Conservation (phyloP, 345 rosid genomes). For the Turnera subulata region DNA sequence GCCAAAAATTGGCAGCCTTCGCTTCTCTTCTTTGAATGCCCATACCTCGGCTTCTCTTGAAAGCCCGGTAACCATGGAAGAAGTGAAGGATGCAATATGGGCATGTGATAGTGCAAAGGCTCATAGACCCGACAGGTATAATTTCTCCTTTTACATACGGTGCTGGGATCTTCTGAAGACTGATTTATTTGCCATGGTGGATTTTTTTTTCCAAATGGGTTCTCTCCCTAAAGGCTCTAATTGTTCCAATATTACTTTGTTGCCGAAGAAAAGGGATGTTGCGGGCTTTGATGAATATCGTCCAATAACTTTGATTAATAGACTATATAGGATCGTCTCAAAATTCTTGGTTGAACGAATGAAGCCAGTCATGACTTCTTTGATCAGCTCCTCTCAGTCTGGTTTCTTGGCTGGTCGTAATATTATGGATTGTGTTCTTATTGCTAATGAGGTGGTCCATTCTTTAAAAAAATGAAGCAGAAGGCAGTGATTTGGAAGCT, state of each 20-base stretch:
- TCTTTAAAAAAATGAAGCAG: not conserved
- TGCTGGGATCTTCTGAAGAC: too few relatives aligned
- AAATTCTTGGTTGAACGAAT: not conserved
- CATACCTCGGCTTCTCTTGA: too few relatives aligned
- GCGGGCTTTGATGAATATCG: too few relatives aligned
- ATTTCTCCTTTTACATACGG: too few relatives aligned
- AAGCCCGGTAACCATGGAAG: too few relatives aligned
- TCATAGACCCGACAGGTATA: too few relatives aligned
- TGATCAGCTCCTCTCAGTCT: not conserved
- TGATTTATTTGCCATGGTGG: not conserved
- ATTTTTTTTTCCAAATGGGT: not conserved
- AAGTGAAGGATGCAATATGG: too few relatives aligned
- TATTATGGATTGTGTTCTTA: not conserved
- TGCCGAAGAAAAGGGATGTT: too few relatives aligned
- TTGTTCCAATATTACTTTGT: not conserved
- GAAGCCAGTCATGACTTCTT: not conserved
- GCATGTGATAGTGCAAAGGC: too few relatives aligned
- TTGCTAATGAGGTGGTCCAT: not conserved
- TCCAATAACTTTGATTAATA: too few relatives aligned
- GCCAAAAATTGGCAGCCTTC: too few relatives aligned
- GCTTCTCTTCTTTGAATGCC: too few relatives aligned
- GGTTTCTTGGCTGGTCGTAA: not conserved
- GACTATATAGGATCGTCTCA: not conserved
- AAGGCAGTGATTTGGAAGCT: not conserved
- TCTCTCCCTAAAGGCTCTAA: not conserved